These are phyloP conservation scores for Rhodotorula sp. DNA, from an alignment of 1,284 basidiomycete species.

Conservation along the genomic window DNA sequence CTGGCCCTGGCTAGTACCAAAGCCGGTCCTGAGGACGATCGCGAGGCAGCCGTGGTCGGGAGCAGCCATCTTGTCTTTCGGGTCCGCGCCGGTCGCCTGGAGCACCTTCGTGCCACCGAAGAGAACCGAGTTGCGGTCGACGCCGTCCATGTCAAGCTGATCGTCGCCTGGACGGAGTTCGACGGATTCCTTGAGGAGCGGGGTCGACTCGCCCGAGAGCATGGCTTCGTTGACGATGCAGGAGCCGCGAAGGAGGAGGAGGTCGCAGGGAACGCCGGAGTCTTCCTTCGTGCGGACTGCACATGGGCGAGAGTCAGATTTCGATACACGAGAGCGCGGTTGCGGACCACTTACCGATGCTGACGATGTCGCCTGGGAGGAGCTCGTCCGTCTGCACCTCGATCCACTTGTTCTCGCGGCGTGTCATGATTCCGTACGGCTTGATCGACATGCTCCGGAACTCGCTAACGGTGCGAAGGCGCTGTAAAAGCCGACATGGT, in stretches of 20 bases:
- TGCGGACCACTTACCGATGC: slow-evolving; percentile 54
- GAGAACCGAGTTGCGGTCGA: slow-evolving; percentile 81
- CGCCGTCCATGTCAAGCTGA: slow-evolving; percentile 74
- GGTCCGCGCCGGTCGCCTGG: slow-evolving; percentile 59
- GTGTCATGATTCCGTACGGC: slow-evolving; percentile 78
- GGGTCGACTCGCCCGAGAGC: slow-evolving; percentile 94
- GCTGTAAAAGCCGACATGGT: slow-evolving; percentile 55
- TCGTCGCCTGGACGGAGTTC: slow-evolving; percentile 75
- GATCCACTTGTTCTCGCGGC: slow-evolving; percentile 75
- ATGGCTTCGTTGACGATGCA: slow-evolving; percentile 97
- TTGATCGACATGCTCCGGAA: slow-evolving; percentile 92
- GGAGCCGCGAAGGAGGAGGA: slow-evolving; percentile 80
- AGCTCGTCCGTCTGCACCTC: slow-evolving; percentile 77
- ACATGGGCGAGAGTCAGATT: not conserved
- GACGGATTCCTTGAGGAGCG: slow-evolving; percentile 87
- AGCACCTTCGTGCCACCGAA: slow-evolving; percentile 94
- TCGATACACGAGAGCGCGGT: not conserved
- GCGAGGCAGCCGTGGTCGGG: slow-evolving; percentile 81
- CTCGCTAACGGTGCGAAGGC: slow-evolving; percentile 82
- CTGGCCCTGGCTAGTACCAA: slow-evolving; percentile 92
- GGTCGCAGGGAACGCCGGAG: slow-evolving; percentile 84
- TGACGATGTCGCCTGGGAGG: slow-evolving; percentile 85
- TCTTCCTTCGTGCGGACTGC: slow-evolving; percentile 71
- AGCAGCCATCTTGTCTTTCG: slow-evolving; percentile 54
- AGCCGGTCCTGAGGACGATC: slow-evolving; percentile 88